Base-by-base conservation (phyloP, 352 stramenopile genomes). In the Globisporangium carolinianum region DNA sequence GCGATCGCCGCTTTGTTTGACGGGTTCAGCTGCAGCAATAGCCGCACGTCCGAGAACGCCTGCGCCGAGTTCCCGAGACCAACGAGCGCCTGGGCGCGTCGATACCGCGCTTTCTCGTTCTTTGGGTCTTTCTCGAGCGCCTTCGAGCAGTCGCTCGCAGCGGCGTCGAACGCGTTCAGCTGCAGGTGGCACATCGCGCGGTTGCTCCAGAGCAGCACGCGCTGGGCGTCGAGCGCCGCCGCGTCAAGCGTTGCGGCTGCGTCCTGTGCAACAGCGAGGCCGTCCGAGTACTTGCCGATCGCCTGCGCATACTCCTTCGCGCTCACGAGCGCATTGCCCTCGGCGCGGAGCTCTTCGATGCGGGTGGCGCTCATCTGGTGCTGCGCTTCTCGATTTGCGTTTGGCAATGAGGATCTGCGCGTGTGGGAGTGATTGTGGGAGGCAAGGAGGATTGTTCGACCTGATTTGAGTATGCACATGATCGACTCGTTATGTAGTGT, bases 41-140 rank as follows among this genome's bases (percentile, higher is more conserved):
- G 58, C 7, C 75, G 83, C 48, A 92, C 66, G 55, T 94, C 84
- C 48, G 72, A 66, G 63, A 91, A 91, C 9, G 79, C 78, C 47
- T 85, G 62, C 52, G 82, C 78, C 51, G 88, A 70, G 60, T 84
- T 81, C 11, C 78, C 76, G 32, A 90, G 52, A 2, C 69, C 84
- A 61, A 91, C 71, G 52, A 83, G 68, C 38, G 79, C 84, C 65
- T 92, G 84, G 5, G 82, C 84, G 51, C 84, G 75, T 48, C 84
- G 80, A 54, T 92, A 94, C 6, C 80, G 75, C 15, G 84, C 82
- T 61, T 94, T 94, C 48, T 83, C 75, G 57, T 89, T 94, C 32
- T 75, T 61, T 14, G 69, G 54, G 4, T 87, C 77, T 14, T 69
- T 52, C 3, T 53, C 60, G 37, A 94, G 66, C 45, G 73, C 83